These are phyloP conservation scores for Panicum miliaceum DNA, from an alignment of 176 grass and related monocot genomes.

Conservation along the genomic window DNA sequence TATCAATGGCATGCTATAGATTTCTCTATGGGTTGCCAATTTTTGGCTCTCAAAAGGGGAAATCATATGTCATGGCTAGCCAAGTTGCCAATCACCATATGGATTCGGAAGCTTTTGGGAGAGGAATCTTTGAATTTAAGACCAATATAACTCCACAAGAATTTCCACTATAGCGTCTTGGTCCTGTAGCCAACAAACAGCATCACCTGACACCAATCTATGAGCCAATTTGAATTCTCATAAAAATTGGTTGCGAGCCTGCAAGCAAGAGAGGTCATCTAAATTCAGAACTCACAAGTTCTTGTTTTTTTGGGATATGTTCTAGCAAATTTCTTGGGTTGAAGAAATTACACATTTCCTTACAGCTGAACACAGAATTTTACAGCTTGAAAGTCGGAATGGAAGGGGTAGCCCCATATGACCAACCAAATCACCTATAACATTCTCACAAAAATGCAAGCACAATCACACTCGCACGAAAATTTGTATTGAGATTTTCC, in stretches of 20 bases:
- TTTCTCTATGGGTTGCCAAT: too few species aligned
- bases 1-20: too few species aligned
- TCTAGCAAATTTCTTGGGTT: background rate
- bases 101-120: too few species aligned
- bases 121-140: background rate
- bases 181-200: background rate
- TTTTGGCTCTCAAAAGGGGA: too few species aligned
- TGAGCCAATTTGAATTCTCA: background rate
- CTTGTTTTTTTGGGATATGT: background rate
- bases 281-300: background rate
- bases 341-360: background rate
- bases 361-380: background rate
- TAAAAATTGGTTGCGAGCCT: background rate
- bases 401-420: background rate
- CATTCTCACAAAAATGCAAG: background rate
- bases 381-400: background rate
- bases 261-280: background rate
- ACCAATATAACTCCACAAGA: background rate
- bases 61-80: too few species aligned
- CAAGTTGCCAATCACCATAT: too few species aligned
- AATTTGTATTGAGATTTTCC: background rate
- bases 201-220: background rate
- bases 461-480: slow-evolving; percentile 5
- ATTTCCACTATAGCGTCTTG: too few species aligned
- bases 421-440: background rate